Base-by-base conservation (phyloP, 306 rosid species). In the Castanea sativa region DNA sequence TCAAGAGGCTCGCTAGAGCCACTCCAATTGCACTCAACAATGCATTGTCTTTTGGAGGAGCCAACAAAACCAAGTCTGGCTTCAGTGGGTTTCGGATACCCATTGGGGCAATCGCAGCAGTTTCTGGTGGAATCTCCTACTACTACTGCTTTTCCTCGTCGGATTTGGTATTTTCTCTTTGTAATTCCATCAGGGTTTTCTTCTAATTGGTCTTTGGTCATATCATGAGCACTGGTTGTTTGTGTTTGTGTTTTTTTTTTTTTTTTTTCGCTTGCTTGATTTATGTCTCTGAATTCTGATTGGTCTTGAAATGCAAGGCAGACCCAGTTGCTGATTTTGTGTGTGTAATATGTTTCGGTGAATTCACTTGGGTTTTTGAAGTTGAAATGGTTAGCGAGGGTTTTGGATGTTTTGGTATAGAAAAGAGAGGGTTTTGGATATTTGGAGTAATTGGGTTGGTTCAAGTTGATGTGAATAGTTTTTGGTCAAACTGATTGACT, bases 121-220 rank as follows among this genome's bases (percentile, higher is more conserved):
- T 90, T 81, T 88, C 97, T 71, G 99, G 97, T 69, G 99, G 94
- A 78, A 19, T 86, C 83, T 96, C 99, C 43, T 91, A 81, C 79
- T 45, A 89, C 32, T 96, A 83, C 85, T 89, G 80, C 82, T 78
- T 69, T 35, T 89, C 96, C 69, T 86, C 92, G 30, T 79, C 96
- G 67, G 79, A 81, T 78, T 69, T 92, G 81, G 99, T 96, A 90
- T 81, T 19, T 68, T 72, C 45, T 29, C 65, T 29, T 4, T 14
- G 43, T 19, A 20, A 52, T 78, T 64, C 27, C 19, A 59, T 69
- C 56, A 70, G 79, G 79, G 53, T 79, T 77, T 77, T 73, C 25
- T 32, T 27, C 19, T 30, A 16, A 29, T 60, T 60, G 45, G 2
- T 52, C 51, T 21, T 51, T 15, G n/a, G 25, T 21, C 56, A 38